Percentiles rank a stretch among this genome's conserved stretches.
Evolutionary conservation across 208 protist species (phyloP).

Genomic region (Novymonas esmeraldas): DNA sequence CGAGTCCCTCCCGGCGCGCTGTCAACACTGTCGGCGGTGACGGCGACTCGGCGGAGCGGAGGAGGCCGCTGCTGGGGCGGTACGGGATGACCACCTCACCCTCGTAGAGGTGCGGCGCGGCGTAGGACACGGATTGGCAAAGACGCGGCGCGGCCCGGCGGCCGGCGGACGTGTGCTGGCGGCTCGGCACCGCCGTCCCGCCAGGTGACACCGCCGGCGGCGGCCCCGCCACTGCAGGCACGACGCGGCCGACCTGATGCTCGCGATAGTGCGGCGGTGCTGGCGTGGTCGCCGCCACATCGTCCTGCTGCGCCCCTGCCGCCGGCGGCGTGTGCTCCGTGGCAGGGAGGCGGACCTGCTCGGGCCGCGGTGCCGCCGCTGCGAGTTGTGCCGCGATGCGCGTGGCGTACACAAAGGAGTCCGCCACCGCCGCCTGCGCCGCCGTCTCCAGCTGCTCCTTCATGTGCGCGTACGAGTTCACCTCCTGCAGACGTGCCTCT

Average conservation of each 20-base stretch:
- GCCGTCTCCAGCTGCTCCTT: constrained; percentile 15
- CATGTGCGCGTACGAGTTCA: constrained; percentile 35
- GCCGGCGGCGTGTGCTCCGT: too few species aligned
- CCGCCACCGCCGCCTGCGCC: constrained; percentile 20
- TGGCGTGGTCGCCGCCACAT: neutral
- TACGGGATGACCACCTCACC: constrained; percentile 30
- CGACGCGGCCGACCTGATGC: constrained; percentile 10
- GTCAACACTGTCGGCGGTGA: neutral
- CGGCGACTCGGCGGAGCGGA: neutral
- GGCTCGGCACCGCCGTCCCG: neutral
- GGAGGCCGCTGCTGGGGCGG: constrained; percentile 14
- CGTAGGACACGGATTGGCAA: constrained; percentile 19
- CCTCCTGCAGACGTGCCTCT: constrained; percentile 13
- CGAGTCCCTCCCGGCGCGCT: constrained; percentile 31
- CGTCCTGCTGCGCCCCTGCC: neutral
- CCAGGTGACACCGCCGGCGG: neutral
- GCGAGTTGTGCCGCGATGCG: constrained; percentile 24
- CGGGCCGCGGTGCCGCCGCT: constrained; percentile 12
- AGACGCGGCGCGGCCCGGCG: neutral
- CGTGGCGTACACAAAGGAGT: constrained; percentile 28
- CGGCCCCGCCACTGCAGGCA: neutral
- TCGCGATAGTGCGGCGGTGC: constrained; percentile 15
- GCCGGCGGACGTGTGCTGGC: neutral
- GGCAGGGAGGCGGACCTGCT: neutral
- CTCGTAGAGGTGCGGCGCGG: constrained; percentile 26